Conservation (phyloP, 192 early-diverging fungal species). For the Coemansia nantahalensis region DNA sequence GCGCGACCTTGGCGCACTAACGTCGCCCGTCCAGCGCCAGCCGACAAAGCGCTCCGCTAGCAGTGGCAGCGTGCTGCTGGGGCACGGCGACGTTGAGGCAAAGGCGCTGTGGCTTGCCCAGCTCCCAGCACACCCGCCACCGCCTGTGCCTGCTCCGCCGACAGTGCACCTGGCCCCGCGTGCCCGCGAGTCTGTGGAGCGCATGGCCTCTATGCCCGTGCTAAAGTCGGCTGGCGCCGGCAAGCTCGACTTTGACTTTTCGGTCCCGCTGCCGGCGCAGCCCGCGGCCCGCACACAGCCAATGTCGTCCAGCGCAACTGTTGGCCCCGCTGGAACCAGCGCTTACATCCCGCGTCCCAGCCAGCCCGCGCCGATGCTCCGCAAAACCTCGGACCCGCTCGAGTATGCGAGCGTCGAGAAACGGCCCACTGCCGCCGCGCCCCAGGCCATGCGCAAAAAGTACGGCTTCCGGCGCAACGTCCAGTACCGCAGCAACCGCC, state of each 20-base stretch:
- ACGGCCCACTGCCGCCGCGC: constrained; percentile 41
- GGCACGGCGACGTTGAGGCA: constrained; percentile 5
- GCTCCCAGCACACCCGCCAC: constrained; percentile 17
- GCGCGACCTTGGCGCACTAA: constrained; percentile 6
- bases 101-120: constrained; percentile 25
- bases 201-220: constrained; percentile 50
- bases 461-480: constrained; percentile 49
- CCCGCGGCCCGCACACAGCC: constrained; percentile 4
- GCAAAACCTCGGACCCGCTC: constrained; percentile 50
- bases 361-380: constrained; percentile 26
- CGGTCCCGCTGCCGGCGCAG: constrained; percentile 23
- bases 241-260: constrained; percentile 29
- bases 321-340: neutral
- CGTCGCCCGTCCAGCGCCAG: neutral
- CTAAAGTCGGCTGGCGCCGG: constrained; percentile 33
- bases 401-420: constrained; percentile 44
- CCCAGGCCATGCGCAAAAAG: constrained; percentile 49
- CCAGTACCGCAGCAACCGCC: constrained; percentile 42
- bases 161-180: neutral
- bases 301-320: constrained; percentile 11
- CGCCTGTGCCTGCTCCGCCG: constrained; percentile 4
- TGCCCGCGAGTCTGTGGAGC: constrained; percentile 45
- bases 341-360: constrained; percentile 1
- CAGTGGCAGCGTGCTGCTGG: constrained; percentile 18
- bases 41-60: constrained; percentile 20